Base-by-base conservation (phyloP, 2,329 filamentous ascomycete species). In the Purpureocillium lavendulum region DNA sequence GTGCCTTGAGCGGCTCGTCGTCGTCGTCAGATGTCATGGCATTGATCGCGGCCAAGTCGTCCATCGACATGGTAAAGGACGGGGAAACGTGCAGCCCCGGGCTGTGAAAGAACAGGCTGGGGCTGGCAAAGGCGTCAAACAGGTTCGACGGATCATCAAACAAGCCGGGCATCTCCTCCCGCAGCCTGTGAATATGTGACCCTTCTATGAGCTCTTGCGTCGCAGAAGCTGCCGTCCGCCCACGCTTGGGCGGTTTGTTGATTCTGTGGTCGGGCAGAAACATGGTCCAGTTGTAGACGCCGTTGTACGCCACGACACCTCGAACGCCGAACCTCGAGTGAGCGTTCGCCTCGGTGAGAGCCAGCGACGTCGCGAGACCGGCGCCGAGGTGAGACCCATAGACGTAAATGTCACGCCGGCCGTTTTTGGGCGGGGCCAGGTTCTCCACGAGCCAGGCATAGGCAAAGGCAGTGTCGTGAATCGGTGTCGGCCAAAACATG, bases 271-370 rank as follows among this genome's bases (percentile, higher is more conserved):
- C 66, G 0, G 71, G 71, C 10, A 77, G 63, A 42, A 80, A 75
- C 54, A 65, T 72, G 41, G 75, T 77, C 78, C 77, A 82, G 59
- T 82, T 72, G 58, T 77, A 82, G 42, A 82, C 66, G 32, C 75
- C 77, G 46, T 82, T 77, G 55, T 71, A 71, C 7, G 69, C 67
- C 13, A 76, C 58, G 26, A 79, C 55, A 7, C 76, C 76, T 9
- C 71, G 65, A 33, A 81, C 61, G 30, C 61, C 64, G 50, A 74
- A 64, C 26, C 50, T 57, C 12, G 58, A 49, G 39, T 70, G 59
- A 2, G 59, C 48, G 33, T 66, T 61, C 2, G 67, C 60, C 52
- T 80, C 75, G 2, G 75, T 81, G 33, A 82, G 56, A 8, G 76
- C 70, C 3, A 82, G 60, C 2, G 73, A 70, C 12, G 69, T 61